These are phyloP conservation scores for Kwoniella newhampshirensis DNA, from an alignment of 768 basidiomycete genomes.

Conservation along the genomic window DNA sequence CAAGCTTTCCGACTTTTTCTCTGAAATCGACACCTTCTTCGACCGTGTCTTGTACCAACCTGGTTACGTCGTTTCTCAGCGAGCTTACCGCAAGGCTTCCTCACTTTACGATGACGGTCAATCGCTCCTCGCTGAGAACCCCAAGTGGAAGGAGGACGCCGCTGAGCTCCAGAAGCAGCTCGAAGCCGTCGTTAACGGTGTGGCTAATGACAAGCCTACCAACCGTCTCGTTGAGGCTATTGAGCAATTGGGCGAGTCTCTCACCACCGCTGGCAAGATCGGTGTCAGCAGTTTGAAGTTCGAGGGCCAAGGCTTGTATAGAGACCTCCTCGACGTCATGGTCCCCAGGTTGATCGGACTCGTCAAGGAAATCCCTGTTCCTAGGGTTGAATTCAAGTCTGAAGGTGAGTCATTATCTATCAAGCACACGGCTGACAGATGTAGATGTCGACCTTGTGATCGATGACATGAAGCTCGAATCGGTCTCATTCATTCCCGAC, in stretches of 20 bases:
- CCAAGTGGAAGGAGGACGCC: slow-evolving; percentile 51
- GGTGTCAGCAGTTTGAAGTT: slow-evolving; percentile 49
- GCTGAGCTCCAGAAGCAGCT: slow-evolving; percentile 50
- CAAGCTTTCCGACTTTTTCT: slow-evolving; percentile 51
- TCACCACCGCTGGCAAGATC: slow-evolving; percentile 50
- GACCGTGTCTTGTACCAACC: slow-evolving; percentile 53
- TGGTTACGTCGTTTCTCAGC: slow-evolving; percentile 53
- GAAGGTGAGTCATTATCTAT: slow-evolving; percentile 32
- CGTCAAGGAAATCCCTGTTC: slow-evolving; percentile 55
- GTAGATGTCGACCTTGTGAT: slow-evolving; percentile 52
- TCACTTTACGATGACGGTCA: slow-evolving; percentile 55
- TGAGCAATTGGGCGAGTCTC: slow-evolving; percentile 52
- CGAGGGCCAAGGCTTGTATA: slow-evolving; percentile 53
- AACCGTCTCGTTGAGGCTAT: slow-evolving; percentile 50
- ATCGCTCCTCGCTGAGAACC: slow-evolving; percentile 51
- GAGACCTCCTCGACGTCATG: slow-evolving; percentile 54
- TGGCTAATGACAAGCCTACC: slow-evolving; percentile 52
- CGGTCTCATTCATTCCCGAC: slow-evolving; percentile 55
- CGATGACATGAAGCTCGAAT: slow-evolving; percentile 54
- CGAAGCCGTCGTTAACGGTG: slow-evolving; percentile 47
- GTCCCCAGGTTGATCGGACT: slow-evolving; percentile 53
- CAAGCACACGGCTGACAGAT: slow-evolving; percentile 1
- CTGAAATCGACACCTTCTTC: slow-evolving; percentile 49
- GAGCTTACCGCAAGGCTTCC: slow-evolving; percentile 52
- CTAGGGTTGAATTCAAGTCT: slow-evolving; percentile 55